Evolutionary conservation across 1,284 basidiomycete genomes (phyloP).

Genomic region (Trichosporon coremiiforme): DNA sequence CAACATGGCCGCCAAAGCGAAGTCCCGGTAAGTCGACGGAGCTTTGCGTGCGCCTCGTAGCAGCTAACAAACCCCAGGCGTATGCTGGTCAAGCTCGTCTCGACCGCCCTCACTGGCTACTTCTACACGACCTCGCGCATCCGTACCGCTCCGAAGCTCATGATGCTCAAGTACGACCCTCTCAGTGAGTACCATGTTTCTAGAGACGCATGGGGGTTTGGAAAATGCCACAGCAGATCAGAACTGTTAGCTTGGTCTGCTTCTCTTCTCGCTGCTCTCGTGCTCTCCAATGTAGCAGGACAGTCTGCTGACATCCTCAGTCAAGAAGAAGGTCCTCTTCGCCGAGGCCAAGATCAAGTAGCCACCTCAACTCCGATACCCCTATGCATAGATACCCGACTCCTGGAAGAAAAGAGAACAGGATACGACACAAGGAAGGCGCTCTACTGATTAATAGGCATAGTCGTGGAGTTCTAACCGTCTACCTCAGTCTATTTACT

Average conservation of each 20-base stretch:
- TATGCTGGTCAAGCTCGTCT: slow-evolving; percentile 79
- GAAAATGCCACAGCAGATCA: background rate
- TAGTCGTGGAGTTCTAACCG: background rate
- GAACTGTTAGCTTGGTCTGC: background rate
- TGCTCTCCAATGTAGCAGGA: background rate
- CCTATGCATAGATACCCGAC: slow-evolving; percentile 33
- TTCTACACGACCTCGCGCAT: slow-evolving; percentile 81
- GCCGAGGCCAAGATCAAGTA: slow-evolving; percentile 67
- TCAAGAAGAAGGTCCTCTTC: slow-evolving; percentile 72
- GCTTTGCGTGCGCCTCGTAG: background rate
- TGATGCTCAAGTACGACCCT: slow-evolving; percentile 86
- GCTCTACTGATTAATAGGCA: background rate
- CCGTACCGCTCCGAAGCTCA: slow-evolving; percentile 70
- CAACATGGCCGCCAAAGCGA: background rate
- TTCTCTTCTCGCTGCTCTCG: background rate
- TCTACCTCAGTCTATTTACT: background rate
- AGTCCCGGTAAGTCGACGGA: background rate
- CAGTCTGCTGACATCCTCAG: slow-evolving; percentile 52
- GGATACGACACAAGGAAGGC: background rate
- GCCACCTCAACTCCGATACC: slow-evolving; percentile 16
- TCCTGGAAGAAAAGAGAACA: background rate
- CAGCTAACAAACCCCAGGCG: slow-evolving; percentile 61
- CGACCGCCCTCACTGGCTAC: slow-evolving; percentile 84
- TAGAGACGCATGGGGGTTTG: background rate
- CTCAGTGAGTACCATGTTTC: slow-evolving; percentile 63